phyloP scores from a whole-genome alignment of 2,329 filamentous ascomycete species.

The Aspergillus intermedius region DNA sequence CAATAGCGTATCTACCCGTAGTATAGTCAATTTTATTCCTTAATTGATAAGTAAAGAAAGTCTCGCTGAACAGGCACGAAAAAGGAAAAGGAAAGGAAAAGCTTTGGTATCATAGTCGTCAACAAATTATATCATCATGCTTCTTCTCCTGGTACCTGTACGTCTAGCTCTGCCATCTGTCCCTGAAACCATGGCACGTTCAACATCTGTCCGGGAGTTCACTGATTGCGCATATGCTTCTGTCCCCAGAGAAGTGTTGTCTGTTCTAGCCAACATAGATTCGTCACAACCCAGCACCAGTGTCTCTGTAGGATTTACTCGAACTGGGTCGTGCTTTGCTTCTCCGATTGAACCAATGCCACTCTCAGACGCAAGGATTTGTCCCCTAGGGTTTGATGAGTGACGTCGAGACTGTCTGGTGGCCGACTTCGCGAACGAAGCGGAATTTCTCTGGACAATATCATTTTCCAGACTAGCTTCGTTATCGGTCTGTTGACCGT shows the following conservation, averaged over 20 bases:
- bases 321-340: not conserved
- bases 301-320: not conserved
- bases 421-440: constrained; percentile 3
- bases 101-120: not conserved
- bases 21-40: constrained; percentile 5
- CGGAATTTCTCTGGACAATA: not conserved
- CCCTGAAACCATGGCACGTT: not conserved
- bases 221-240: not conserved
- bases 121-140: constrained; percentile 32
- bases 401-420: constrained; percentile 23
- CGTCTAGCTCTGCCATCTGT: constrained; percentile 17
- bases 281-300: not conserved
- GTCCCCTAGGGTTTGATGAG: constrained; percentile 24
- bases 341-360: not conserved
- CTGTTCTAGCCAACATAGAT: not conserved
- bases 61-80: not conserved
- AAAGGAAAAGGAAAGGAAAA: not conserved
- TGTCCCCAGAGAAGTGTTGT: not conserved
- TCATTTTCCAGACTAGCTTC: not conserved
- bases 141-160: constrained; percentile 30
- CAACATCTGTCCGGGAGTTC: not conserved
- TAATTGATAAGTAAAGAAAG: constrained; percentile 10
- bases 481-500: not conserved
- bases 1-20: constrained; percentile 18
- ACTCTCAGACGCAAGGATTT: not conserved